Evolutionary conservation across 352 stramenopile species (phyloP), one percentile per base, ranked within the genome.

Genomic region (Globisporangium heterothallicum): DNA sequence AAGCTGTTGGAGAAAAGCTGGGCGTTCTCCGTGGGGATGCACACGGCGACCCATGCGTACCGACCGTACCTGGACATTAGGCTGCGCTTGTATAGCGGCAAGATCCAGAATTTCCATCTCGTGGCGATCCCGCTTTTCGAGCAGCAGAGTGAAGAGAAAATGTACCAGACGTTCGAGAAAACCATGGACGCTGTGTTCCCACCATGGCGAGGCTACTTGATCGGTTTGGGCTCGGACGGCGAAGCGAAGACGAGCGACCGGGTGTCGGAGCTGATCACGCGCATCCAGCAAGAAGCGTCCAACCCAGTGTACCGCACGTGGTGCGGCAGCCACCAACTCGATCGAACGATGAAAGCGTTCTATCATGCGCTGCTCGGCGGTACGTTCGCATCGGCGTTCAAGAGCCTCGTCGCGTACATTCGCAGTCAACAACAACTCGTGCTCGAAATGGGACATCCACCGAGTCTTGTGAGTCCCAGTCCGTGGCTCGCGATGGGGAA

Each of bases 1-100:
- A 42, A 56, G 42, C 50, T 84, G 22, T 42, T 88, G 13, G 45
- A 50, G 8, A 47, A 58, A 21, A 68, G 64, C 34, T 84, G 72
- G 77, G 64, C 59, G 10, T 81, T 86, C 42, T 82, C 70, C 1
- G 24, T 88, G 13, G 66, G 66, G 9, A 25, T 88, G 24, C 61
- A 65, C 49, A 50, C 49, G 3, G 59, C 42, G 4, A 56, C 13
- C 42, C 18, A 62, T 34, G 58, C 61, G 4, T 51, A 70, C 43
- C 58, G 66, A 9, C 68, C 71, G 29, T 74, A 65, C 27, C 41
- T 82, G 19, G 68, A 74, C 18, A 70, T 84, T 38, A 70, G 64
- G 10, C 32, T 80, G 26, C 74, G 72, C n/a, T 51, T 79, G 29
- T 74, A 69, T 36, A 47, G 51, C 42, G 63, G 50, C 1, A 49